A percentile compares a stretch with the other conserved stretches of the same genome.
These are phyloP conservation scores for Hibiscus tridactylites DNA, from an alignment of 345 rosid genomes.

Conservation along the genomic window DNA sequence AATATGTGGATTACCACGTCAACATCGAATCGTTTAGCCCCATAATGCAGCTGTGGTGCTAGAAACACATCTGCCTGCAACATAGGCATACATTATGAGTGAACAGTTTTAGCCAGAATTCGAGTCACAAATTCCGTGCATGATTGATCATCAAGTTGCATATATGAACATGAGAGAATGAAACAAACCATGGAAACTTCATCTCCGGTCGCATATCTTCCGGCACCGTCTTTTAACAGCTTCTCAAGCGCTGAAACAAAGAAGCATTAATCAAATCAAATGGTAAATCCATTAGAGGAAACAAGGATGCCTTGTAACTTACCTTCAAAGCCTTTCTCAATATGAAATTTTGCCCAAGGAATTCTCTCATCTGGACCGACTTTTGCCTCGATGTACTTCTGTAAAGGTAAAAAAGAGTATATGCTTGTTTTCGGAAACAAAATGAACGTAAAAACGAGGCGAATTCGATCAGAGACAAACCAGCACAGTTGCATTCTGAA, in stretches of 20 bases:
- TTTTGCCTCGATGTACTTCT: conserved; percentile 59
- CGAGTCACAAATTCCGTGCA: neutral
- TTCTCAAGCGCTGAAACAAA: conserved; percentile 62
- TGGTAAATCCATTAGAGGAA: neutral
- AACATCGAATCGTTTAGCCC: conserved; percentile 43
- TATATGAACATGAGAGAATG: neutral
- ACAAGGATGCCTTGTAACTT: neutral
- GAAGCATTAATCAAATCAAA: neutral
- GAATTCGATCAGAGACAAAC: conserved; percentile 26
- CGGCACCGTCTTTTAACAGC: conserved; percentile 48
- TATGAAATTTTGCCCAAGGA: conserved; percentile 44
- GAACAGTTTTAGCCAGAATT: neutral
- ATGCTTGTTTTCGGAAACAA: neutral
- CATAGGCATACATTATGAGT: neutral
- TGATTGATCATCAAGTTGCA: neutral
- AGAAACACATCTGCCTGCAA: conserved; percentile 79
- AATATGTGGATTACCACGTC: conserved; percentile 48
- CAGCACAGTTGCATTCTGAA: conserved; percentile 52
- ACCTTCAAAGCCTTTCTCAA: conserved; percentile 73
- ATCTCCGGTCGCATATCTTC: conserved; percentile 73
- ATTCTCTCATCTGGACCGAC: conserved; percentile 37
- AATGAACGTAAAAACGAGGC: neutral
- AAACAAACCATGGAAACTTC: conserved; percentile 57
- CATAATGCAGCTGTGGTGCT: conserved; percentile 59
- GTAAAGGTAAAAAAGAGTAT: conserved; percentile 2